Base-by-base conservation (phyloP, 768 basidiomycete species). In the Mrakia blollopis region DNA sequence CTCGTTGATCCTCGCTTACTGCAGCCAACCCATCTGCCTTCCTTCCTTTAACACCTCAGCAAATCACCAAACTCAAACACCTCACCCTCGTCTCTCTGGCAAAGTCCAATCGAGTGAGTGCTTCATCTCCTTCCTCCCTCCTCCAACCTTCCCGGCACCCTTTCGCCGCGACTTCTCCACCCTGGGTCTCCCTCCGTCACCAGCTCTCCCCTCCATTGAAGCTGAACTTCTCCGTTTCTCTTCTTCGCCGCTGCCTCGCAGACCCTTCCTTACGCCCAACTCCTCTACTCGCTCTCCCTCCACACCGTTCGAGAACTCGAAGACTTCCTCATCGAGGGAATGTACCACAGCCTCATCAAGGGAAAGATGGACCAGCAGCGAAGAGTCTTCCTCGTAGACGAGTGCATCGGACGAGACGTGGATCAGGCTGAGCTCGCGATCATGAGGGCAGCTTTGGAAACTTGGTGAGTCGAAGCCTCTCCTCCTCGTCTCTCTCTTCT, bases 271-370 rank as follows among this genome's bases (percentile, higher is more conserved):
- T 98, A 98, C 83, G 83, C 89, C 14, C 84, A 87, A 50, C 88
- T 98, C 2, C 87, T 92, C 10, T 82, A 88, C 71, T 85, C 87
- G 4, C 87, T 99, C 28, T 88, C 92, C 69, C 87, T 96, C 83
- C 86, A 89, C 4, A 89, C 88, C 8, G 89, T 95, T 76, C 90
- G 95, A 73, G 92, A 92, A 75, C 89, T 99, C 3, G 96, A 99
- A 83, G 95, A 98, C 84, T 89, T 98, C 79, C 92, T 98, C 82
- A 98, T 99, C 83, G 94, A 98, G 81, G 92, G 92, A 16, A 94
- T 98, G 83, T 98, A 98, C 84, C 89, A 92, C 57, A 91, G 93
- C 82, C 86, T 97, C 54, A 87, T 99, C 52, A 89, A 89, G 70
- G 96, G 94, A 14, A 94, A 92, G 81, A 90, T 99, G 69, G 94